Evolutionary conservation across 2,329 filamentous ascomycete genomes (phyloP), one percentile per base, ranked within the genome.

Genomic region (Lachnellula arida): DNA sequence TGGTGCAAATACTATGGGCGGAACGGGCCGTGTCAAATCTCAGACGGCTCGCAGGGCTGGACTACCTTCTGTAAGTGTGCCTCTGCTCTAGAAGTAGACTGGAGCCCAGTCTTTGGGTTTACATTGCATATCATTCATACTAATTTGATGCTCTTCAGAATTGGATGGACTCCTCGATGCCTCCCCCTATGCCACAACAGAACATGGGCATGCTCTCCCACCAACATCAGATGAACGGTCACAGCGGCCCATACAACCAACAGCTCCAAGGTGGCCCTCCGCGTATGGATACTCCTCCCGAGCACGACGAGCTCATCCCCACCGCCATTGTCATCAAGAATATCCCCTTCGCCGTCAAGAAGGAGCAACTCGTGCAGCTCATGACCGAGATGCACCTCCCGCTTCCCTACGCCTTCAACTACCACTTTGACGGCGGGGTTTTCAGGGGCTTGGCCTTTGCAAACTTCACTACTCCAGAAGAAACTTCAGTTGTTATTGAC

Each of bases 251-350:
- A 44, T 60, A 62, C 50, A 56, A 53, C 22, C 60, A 60, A 46
- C 62, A 66, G 25, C 51, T 56, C 37, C 60, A 62, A 46, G 49
- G 55, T 49, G 49, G 56, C n/a, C 55, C 60, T 19, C 60, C 61
- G 47, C 60, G 55, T 43, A 53, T 53, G 43, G 52, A 37, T 28
- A 53, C 64, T 37, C 56, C 64, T 5, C 54, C 62, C 7, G 56
- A 64, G 17, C 46, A 51, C 55, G 93, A 96, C 64, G 93, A 97
- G 75, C 83, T 99, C 58, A 99, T 99, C 57, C 93, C 93, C 2
- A 99, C 94, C 3, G 94, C 94, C 53, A 97, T 99, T 66, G 94
- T 99, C 57, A 97, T 99, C 75, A 99, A 99, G 78, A 99, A 99
- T 71, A 99, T 99, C 39, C 94, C 95, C 0, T 99, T 99, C 72